phyloP scores from a whole-genome alignment of 495 filamentous ascomycete genomes.

The Amphirosellinia nigrospora region DNA sequence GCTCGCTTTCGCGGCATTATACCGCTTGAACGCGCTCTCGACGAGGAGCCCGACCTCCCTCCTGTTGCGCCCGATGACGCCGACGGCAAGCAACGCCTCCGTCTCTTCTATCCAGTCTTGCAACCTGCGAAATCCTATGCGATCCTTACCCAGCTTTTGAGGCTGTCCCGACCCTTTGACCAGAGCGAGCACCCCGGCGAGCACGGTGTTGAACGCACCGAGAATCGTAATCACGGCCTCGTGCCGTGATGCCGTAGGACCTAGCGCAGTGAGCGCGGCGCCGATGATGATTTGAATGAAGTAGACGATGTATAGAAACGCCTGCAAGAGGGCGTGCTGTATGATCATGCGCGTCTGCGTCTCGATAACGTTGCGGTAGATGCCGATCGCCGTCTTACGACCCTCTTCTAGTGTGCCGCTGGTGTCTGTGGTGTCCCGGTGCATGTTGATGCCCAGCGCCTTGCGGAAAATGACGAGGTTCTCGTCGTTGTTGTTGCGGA shows the following conservation, averaged over 20 bases:
- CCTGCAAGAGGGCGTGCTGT: conserved; percentile 34
- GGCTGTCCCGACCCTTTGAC: conserved; percentile 52
- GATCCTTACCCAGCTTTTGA: conserved; percentile 48
- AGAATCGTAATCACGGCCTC: conserved; percentile 49
- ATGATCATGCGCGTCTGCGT: conserved; percentile 38
- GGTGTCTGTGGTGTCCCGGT: conserved; percentile 26
- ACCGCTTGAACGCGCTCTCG: conserved; percentile 51
- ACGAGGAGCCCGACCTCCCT: conserved; percentile 52
- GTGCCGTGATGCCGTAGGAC: conserved; percentile 47
- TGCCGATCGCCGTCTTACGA: conserved; percentile 43
- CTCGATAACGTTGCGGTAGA: conserved; percentile 44
- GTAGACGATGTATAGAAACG: conserved; percentile 46
- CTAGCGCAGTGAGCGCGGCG: conserved; percentile 53
- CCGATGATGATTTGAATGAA: conserved; percentile 54
- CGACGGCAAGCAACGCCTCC: conserved; percentile 41
- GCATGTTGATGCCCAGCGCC: conserved; percentile 51
- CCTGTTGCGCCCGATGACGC: conserved; percentile 51
- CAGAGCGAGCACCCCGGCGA: conserved; percentile 56
- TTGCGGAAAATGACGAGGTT: conserved; percentile 52
- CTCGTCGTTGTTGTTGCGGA: conserved; percentile 50
- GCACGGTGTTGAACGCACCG: conserved; percentile 56
- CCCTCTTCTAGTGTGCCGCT: conserved; percentile 48
- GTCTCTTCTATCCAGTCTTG: conserved; percentile 49
- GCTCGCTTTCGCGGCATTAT: conserved; percentile 51
- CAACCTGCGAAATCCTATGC: conserved; percentile 48